phyloP scores from a whole-genome alignment of 1,284 basidiomycete species.

The Microbotryomycetes sp. region DNA sequence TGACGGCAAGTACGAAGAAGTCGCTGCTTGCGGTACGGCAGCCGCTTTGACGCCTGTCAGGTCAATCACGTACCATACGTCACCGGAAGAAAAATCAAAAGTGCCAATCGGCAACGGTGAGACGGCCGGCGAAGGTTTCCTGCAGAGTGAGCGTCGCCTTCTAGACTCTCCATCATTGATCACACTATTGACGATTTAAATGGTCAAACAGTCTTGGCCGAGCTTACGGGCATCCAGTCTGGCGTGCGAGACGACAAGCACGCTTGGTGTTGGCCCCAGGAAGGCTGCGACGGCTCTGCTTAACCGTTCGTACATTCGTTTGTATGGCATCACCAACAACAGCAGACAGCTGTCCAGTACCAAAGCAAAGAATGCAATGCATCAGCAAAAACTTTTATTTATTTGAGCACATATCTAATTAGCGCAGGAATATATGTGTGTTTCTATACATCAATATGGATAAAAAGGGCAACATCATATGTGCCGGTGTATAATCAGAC shows the following conservation, averaged over 20 bases:
- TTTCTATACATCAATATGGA: too few relatives aligned
- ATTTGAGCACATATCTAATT: too few relatives aligned
- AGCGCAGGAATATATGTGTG: too few relatives aligned
- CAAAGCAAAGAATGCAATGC: too few relatives aligned
- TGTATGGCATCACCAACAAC: too few relatives aligned
- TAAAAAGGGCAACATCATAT: too few relatives aligned
- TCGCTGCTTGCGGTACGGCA: conserved; percentile 28
- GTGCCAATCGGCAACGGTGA: conserved; percentile 40
- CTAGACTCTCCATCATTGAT: background rate
- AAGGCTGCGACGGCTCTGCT: conserved; percentile 34
- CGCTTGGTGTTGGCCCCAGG: conserved; percentile 39
- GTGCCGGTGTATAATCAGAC: conserved; percentile 3
- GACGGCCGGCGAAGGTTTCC: conserved; percentile 36
- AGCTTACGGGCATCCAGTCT: conserved; percentile 33
- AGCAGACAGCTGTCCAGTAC: too few relatives aligned
- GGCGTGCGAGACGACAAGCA: conserved; percentile 37
- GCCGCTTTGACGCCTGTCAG: conserved; percentile 38
- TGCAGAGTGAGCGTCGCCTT: background rate
- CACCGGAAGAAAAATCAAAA: conserved; percentile 33
- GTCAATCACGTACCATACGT: conserved; percentile 39
- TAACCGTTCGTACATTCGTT: too few relatives aligned
- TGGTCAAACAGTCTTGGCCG: conserved; percentile 9
- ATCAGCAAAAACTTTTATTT: too few relatives aligned
- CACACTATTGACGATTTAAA: background rate
- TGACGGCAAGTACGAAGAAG: conserved; percentile 31